Percentiles rank a stretch among this genome's conserved stretches.
phyloP scores from a whole-genome alignment of 2,329 filamentous ascomycete species.

The Colletotrichum echinochloae region DNA sequence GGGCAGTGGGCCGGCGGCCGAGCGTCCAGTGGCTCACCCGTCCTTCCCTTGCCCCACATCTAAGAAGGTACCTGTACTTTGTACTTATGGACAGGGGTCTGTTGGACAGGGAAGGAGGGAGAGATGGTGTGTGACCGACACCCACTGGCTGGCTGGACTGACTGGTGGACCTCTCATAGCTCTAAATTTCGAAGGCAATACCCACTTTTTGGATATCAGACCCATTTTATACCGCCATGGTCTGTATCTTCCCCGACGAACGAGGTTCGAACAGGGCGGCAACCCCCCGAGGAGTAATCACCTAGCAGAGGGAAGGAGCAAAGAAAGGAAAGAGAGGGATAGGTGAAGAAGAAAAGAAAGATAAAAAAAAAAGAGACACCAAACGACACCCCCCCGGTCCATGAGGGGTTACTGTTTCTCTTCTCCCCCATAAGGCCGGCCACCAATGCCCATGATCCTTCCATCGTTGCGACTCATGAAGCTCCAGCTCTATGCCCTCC shows the following conservation, averaged over 20 bases:
- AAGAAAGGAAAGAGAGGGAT: not conserved
- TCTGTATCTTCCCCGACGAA: conserved; percentile 24
- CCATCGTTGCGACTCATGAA: conserved; percentile 43
- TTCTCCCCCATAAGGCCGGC: conserved; percentile 33
- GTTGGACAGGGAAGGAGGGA: conserved; percentile 2
- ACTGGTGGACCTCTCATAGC: conserved; percentile 1
- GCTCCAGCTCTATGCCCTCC: conserved; percentile 44
- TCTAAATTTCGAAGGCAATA: not conserved
- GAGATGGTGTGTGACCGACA: conserved; percentile 3
- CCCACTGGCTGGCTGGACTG: not conserved
- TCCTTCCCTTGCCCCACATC: conserved; percentile 15
- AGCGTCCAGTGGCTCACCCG: conserved; percentile 34
- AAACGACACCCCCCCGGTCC: conserved; percentile 19
- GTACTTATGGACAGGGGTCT: conserved; percentile 3
- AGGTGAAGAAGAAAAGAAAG: too few relatives aligned
- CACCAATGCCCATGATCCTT: conserved; percentile 47
- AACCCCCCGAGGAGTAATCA: conserved; percentile 7
- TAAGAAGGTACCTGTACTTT: too few relatives aligned
- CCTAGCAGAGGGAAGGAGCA: not conserved
- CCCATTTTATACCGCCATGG: conserved; percentile 24
- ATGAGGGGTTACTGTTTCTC: conserved; percentile 30
- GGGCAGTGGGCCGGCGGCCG: conserved; percentile 33
- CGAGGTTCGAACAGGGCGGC: conserved; percentile 29
- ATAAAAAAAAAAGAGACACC: not conserved
- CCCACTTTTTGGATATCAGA: not conserved